These are phyloP conservation scores for Debaryomycetaceae sp. DNA, from an alignment of 1,139 yeast genomes.

Conservation along the genomic window DNA sequence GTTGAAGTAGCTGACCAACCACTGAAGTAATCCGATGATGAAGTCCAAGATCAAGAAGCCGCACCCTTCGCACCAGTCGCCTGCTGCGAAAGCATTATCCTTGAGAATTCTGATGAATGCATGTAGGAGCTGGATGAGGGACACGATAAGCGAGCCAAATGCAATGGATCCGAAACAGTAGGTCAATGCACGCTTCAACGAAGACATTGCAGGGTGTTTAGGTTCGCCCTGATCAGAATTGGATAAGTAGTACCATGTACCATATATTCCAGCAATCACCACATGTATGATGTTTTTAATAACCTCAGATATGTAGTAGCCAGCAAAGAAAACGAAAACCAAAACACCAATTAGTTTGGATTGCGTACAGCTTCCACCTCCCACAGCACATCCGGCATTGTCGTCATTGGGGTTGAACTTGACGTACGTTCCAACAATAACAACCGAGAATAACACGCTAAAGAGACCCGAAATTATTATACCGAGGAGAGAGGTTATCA, in stretches of 20 bases:
- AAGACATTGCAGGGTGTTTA: conserved; percentile 73
- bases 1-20: conserved; percentile 83
- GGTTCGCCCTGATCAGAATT: conserved; percentile 81
- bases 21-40: conserved; percentile 62
- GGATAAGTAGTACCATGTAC: conserved; percentile 86
- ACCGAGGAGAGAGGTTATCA: conserved; percentile 63
- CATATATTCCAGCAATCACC: conserved; percentile 80
- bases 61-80: conserved; percentile 53
- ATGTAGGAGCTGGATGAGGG: conserved; percentile 64
- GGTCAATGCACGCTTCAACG: conserved; percentile 78
- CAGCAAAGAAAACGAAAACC: conserved; percentile 78
- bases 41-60: conserved; percentile 56
- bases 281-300: conserved; percentile 81
- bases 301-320: conserved; percentile 82
- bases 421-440: conserved; percentile 72
- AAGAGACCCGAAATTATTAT: conserved; percentile 62
- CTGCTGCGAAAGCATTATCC: conserved; percentile 53
- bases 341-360: conserved; percentile 63
- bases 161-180: conserved; percentile 89
- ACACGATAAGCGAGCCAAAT: conserved; percentile 80
- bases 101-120: conserved; percentile 47
- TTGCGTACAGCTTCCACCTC: conserved; percentile 67
- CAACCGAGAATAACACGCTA: conserved; percentile 60
- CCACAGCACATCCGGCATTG: conserved; percentile 37
- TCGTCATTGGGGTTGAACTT: conserved; percentile 50